Conservation (phyloP, 768 basidiomycete genomes). For the Lactarius evosmus region DNA sequence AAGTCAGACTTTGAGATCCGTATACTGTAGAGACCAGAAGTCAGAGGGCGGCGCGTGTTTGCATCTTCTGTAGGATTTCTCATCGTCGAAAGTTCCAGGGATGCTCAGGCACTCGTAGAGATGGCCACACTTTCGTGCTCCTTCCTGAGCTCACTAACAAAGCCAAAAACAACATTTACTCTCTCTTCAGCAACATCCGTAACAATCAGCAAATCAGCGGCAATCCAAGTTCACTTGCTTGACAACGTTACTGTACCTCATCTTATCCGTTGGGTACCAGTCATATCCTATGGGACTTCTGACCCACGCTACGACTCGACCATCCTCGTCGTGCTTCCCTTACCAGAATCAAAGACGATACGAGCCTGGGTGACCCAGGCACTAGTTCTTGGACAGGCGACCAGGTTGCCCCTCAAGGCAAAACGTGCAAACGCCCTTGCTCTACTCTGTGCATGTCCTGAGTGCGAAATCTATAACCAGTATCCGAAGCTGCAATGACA, state of each 20-base stretch:
- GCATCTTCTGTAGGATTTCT: not conserved
- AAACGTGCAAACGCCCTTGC: not conserved
- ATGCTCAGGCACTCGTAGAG: no score
- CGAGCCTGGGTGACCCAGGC: no score
- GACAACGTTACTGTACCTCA: no score
- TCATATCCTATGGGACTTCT: no score
- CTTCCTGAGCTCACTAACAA: constrained; percentile 90
- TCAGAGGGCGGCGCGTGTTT: constrained; percentile 43
- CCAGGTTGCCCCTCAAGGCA: not conserved
- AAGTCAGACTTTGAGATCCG: constrained; percentile 77
- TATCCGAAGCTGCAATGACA: not conserved
- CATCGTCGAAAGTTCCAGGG: constrained; percentile 46
- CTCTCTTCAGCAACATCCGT: constrained; percentile 80
- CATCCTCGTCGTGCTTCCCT: no score
- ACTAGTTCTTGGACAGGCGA: no score
- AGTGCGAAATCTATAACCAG: not conserved
- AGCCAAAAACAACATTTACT: constrained; percentile 96
- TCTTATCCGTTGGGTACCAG: no score
- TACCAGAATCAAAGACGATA: no score
- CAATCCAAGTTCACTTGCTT: constrained; percentile 77
- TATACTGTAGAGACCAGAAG: constrained; percentile 85
- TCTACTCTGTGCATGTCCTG: not conserved
- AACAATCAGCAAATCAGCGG: no score
- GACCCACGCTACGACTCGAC: no score
- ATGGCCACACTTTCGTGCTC: no score